Percentiles rank a stretch among this genome's conserved stretches.
Evolutionary conservation across 768 basidiomycete genomes (phyloP).

Genomic region (Glaciozyma martinii): DNA sequence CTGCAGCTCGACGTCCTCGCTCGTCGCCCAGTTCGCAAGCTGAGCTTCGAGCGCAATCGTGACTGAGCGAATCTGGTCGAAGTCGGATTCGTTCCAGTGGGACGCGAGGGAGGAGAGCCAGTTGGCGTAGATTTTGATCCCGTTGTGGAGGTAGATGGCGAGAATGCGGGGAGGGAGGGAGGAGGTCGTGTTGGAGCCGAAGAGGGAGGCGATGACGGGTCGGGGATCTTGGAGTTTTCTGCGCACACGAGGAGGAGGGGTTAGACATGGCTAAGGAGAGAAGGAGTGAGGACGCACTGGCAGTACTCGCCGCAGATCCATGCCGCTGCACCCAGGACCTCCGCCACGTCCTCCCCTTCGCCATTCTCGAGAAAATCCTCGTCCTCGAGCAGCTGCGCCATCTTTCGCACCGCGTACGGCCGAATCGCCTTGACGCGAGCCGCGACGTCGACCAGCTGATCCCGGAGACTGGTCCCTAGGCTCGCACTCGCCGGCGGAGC

Average conservation of each 20-base stretch:
- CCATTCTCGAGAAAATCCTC: conserved; percentile 51
- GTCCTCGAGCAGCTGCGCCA: conserved; percentile 72
- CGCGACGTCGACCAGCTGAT: conserved; percentile 77
- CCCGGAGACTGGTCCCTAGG: conserved; percentile 65
- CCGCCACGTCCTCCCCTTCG: conserved; percentile 45
- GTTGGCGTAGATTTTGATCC: conserved; percentile 74
- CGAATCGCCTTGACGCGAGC: conserved; percentile 69
- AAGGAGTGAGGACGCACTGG: conserved; percentile 48
- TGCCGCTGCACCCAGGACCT: conserved; percentile 85
- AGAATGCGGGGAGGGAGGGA: conserved; percentile 55
- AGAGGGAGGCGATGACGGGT: conserved; percentile 59
- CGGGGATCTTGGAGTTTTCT: conserved; percentile 74
- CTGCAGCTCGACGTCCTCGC: conserved; percentile 75
- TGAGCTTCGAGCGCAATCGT: conserved; percentile 57
- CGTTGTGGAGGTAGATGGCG: conserved; percentile 70
- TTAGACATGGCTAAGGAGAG: neutral
- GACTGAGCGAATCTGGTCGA: conserved; percentile 55
- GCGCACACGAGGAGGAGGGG: conserved; percentile 17
- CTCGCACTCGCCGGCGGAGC: conserved; percentile 45
- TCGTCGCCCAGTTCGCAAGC: conserved; percentile 53
- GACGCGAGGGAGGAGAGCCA: conserved; percentile 71
- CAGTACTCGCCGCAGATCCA: conserved; percentile 96
- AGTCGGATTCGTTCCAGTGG: conserved; percentile 64
- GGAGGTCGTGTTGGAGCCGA: conserved; percentile 50
- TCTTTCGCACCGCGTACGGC: conserved; percentile 69